phyloP scores from a whole-genome alignment of 2,329 filamentous ascomycete genomes.

The Colletotrichum eremochloae region DNA sequence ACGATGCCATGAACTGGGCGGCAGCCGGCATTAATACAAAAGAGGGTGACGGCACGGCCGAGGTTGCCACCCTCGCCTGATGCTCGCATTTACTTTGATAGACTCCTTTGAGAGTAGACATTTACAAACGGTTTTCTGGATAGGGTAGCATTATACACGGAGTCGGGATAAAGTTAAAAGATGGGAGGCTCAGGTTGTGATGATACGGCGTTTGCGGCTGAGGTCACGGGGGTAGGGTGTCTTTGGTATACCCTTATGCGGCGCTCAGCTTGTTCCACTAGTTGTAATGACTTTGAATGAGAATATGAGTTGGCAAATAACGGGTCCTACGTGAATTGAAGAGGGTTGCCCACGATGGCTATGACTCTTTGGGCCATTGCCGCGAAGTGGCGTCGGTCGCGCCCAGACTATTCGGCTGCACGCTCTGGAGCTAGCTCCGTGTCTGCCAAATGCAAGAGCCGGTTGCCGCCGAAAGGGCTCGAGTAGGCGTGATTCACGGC shows the following conservation, averaged over 20 bases:
- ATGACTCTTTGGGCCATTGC: not conserved
- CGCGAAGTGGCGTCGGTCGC: not conserved
- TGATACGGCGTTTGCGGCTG: conserved; percentile 30
- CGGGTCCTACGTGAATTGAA: not conserved
- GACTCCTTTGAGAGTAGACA: conserved; percentile 29
- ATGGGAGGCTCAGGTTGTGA: conserved; percentile 22
- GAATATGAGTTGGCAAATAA: conserved; percentile 1
- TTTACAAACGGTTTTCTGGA: conserved; percentile 3
- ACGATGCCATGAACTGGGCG: conserved; percentile 44
- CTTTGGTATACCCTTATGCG: conserved; percentile 38
- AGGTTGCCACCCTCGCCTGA: conserved; percentile 27
- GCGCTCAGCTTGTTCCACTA: conserved; percentile 26
- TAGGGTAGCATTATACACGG: conserved; percentile 35
- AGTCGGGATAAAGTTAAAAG: conserved; percentile 36
- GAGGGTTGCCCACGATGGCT: not conserved
- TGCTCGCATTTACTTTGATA: conserved; percentile 8
- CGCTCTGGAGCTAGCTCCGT: not conserved
- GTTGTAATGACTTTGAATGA: conserved; percentile 17
- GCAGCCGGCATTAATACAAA: conserved; percentile 23
- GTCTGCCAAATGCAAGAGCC: not conserved
- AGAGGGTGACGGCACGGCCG: conserved; percentile 28
- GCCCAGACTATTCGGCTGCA: not conserved
- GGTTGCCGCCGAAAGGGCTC: not conserved
- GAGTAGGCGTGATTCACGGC: no score
- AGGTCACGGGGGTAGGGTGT: conserved; percentile 35